A percentile compares a stretch with the other conserved stretches of the same genome.
These are phyloP conservation scores for Aureobasidium musti DNA, from an alignment of 2,329 filamentous ascomycete species.

Conservation along the genomic window DNA sequence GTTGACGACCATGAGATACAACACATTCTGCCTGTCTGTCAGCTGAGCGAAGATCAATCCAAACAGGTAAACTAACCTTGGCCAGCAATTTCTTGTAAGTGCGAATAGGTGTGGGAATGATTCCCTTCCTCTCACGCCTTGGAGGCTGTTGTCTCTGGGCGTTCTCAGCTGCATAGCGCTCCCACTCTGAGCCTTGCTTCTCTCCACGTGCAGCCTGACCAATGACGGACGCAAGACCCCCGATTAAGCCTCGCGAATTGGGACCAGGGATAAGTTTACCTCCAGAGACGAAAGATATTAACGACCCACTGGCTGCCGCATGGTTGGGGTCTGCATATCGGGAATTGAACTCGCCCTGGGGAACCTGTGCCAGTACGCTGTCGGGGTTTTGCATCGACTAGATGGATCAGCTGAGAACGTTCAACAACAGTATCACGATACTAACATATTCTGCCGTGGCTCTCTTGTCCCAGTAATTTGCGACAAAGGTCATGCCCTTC, in stretches of 20 bases:
- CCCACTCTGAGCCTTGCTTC: slow-evolving; percentile 27
- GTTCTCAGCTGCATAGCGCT: neutral
- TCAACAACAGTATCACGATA: neutral
- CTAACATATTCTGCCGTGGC: slow-evolving; percentile 20
- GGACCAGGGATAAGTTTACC: slow-evolving; percentile 37
- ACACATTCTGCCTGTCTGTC: slow-evolving; percentile 10
- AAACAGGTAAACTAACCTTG: neutral
- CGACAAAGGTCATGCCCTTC: slow-evolving; percentile 12
- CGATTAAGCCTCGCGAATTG: slow-evolving; percentile 20
- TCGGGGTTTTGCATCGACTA: slow-evolving; percentile 24
- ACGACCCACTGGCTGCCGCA: slow-evolving; percentile 52
- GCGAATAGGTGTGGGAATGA: neutral
- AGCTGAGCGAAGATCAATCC: neutral
- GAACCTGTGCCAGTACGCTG: slow-evolving; percentile 4
- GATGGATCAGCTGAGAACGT: neutral
- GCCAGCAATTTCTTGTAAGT: slow-evolving; percentile 17
- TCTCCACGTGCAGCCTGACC: slow-evolving; percentile 16
- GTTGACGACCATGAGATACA: slow-evolving; percentile 29
- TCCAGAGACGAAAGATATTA: slow-evolving; percentile 52
- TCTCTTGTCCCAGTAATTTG: slow-evolving; percentile 20
- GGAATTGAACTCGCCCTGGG: slow-evolving; percentile 40
- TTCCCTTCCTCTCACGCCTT: slow-evolving; percentile 3
- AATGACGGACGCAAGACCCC: slow-evolving; percentile 11
- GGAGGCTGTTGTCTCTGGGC: neutral
- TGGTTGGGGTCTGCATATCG: slow-evolving; percentile 56